Evolutionary conservation across 208 protist species (phyloP).

Genomic region (Crithidia sp.): DNA sequence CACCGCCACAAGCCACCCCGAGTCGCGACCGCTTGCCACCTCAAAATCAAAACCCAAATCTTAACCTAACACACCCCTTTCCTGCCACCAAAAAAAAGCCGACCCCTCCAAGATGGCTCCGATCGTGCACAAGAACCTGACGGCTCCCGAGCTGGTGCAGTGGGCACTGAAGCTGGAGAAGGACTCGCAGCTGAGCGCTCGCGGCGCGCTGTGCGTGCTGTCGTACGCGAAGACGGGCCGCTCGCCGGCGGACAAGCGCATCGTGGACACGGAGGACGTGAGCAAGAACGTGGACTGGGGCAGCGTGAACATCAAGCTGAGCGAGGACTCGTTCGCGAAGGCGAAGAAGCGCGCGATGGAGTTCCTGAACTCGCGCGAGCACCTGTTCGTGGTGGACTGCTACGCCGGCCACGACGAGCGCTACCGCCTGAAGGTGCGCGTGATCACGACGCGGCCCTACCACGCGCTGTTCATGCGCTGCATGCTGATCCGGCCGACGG

Average conservation of each 20-base stretch:
- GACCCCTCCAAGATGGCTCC: constrained; percentile 22
- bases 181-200: constrained; percentile 72
- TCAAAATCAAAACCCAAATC: background rate
- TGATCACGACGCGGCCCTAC: constrained; percentile 93
- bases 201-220: constrained; percentile 84
- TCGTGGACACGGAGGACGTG: constrained; percentile 83
- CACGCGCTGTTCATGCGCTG: constrained; percentile 97
- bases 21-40: background rate
- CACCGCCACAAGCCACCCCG: background rate
- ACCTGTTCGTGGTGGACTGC: constrained; percentile 95
- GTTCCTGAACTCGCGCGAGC: constrained; percentile 91
- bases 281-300: constrained; percentile 94
- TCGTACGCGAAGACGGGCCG: constrained; percentile 94
- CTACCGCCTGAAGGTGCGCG: constrained; percentile 94
- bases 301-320: constrained; percentile 92
- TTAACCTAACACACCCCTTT: background rate
- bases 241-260: constrained; percentile 94
- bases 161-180: constrained; percentile 75
- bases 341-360: constrained; percentile 91
- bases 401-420: constrained; percentile 93
- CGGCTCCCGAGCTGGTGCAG: constrained; percentile 50
- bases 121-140: constrained; percentile 57
- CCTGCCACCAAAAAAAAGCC: background rate
- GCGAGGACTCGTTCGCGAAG: constrained; percentile 91
- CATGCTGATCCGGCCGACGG: constrained; percentile 95